Evolutionary conservation across 2,329 filamentous ascomycete species (phyloP), one percentile per base, ranked within the genome.

Genomic region (Aspergillus unguis): DNA sequence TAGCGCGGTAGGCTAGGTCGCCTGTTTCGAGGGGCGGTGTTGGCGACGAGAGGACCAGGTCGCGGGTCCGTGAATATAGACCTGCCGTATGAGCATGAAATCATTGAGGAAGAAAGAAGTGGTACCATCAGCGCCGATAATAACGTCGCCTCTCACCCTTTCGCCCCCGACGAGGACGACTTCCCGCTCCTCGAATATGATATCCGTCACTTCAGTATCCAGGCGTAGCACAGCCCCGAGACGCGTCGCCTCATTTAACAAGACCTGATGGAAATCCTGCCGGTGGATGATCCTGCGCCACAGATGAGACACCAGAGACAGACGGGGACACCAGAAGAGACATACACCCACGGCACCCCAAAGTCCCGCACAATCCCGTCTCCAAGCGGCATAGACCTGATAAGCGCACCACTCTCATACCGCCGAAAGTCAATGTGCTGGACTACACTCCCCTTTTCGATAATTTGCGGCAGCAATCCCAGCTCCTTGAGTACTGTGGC

Each of bases 1-100:
- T 78, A 7, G 85, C 78, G 1, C 84, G 75, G 59, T 85, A 87
- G 0, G 84, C 85, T 10, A 86, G 64, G 61, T 87, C 84, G 0
- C 83, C 84, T 0, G 83, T 86, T 0, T 80, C 77, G 4, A 75
- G 63, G 0, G 83, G 80, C 1, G 67, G 63, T 27, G 77, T 75
- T 1, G 69, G 63, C 0, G 59, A 65, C 0, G 71, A 73, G 0
- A 82, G 65, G 7, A 63, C 42, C 1, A 29, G 25, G 1, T 50
- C 46, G 29, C 61, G 41, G 6, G 54, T 35, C 1, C 41, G 48
- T 4, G 61, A 63, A 54, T 57, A 49, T 9, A 60, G 53, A 0
- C 60, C 59, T 62, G 5, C 25, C 23, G 5, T 6, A 37, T 27
- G n/a, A 45, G 17, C 29, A 27, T 28, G 3, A 33, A 1, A 10